Evolutionary conservation across 805 yeast genomes (phyloP).

Genomic region (Isabelozyma gotoi): DNA sequence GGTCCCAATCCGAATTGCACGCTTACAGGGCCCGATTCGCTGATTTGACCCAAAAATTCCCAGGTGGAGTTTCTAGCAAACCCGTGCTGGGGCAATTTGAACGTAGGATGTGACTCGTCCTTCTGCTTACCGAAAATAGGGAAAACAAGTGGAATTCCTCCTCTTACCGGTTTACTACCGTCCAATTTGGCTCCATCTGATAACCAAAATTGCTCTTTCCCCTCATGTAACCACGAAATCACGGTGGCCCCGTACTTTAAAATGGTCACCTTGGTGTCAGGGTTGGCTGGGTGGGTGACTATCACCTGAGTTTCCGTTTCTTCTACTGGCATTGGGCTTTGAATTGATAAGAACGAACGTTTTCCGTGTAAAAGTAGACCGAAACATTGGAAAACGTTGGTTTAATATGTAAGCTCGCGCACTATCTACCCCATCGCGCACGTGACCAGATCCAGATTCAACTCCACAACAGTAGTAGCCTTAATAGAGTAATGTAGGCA

Average conservation of each 20-base stretch:
- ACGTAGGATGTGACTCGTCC: constrained; percentile 52
- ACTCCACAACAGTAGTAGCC: too few species aligned
- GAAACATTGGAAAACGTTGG: not conserved
- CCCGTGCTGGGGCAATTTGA: constrained; percentile 89
- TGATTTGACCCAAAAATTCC: constrained; percentile 91
- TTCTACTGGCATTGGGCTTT: constrained; percentile 66
- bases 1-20: constrained; percentile 92
- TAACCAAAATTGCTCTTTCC: constrained; percentile 82
- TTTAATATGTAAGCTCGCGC: too few species aligned
- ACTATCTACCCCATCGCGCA: too few species aligned
- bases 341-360: too few species aligned
- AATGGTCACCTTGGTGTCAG: constrained; percentile 59
- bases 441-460: too few species aligned
- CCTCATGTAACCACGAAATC: constrained; percentile 70
- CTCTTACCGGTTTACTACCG: constrained; percentile 92
- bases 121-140: constrained; percentile 83
- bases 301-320: constrained; percentile 63
- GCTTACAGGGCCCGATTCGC: constrained; percentile 61
- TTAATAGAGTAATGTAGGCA: too few species aligned
- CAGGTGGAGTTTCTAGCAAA: constrained; percentile 88
- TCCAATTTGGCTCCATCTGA: constrained; percentile 78
- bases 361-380: too few species aligned
- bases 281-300: constrained; percentile 53
- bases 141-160: constrained; percentile 95
- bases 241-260: constrained; percentile 89